Base-by-base conservation (phyloP, 169 alveolate species). In the Neospora caninum region DNA sequence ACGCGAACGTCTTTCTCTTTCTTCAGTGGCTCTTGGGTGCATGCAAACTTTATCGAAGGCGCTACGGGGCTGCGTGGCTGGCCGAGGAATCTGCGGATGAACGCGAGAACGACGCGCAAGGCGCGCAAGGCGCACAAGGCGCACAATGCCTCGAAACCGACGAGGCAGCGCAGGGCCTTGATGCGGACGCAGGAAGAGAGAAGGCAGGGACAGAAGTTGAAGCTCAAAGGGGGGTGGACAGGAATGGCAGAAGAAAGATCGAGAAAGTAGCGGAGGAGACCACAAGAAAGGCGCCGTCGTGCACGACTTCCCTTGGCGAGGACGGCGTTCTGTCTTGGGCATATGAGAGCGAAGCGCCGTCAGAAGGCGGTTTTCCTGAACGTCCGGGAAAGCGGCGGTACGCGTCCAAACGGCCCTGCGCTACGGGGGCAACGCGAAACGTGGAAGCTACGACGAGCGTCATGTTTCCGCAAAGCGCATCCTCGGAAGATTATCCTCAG, bases 21-120 rank as follows among this genome's bases (percentile, higher is more conserved):
- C 89, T 82, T 29, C 67, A 82, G 22, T 82, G 89, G 89, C 89
- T 82, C 22, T 29, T 82, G 38, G 89, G 69, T 22, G 67, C 69
- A 0, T 42, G 54, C 41, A 82, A 82, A 69, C 89, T 82, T 6
- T 36, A 82, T 38, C 54, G 89, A 31, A 18, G 89, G 18, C 34
- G 41, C n/a, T 41, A 82, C 54, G 89, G 69, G 29, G 89, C 89
- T 25, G 49, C 41, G 64, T 82, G 89, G 69, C 41, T 41, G 64
- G 41, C 27, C 45, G 41, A 13, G 27, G 84, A 73, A 18, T 36
- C 45, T 38, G 84, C 27, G 41, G 49, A 73, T 0, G 84, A 73
- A 0, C 43, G 10, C 45, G 84, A 36, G 84, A 20, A 13, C 41
- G 49, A 36, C 70, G 25, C 70, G 70, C 16, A 58, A 22, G 58